Conservation (phyloP, 2,329 filamentous ascomycete genomes). For the Davidsoniella eucalypti region DNA sequence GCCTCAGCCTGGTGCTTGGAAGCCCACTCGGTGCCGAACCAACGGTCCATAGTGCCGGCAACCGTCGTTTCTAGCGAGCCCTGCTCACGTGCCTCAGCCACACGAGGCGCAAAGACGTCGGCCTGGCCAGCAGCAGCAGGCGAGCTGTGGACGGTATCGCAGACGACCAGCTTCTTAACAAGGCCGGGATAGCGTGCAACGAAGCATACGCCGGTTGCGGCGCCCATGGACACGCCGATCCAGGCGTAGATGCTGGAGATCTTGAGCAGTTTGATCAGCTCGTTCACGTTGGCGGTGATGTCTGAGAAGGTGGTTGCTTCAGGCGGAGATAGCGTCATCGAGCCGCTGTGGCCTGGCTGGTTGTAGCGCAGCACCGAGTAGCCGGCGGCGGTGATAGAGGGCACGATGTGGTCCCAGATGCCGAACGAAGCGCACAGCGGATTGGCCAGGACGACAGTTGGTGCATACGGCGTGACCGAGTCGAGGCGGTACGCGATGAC, state of each 20-base stretch:
- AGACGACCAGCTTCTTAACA: constrained; percentile 23
- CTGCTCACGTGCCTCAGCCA: constrained; percentile 20
- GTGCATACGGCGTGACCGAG: constrained; percentile 15
- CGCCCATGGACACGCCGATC: constrained; percentile 31
- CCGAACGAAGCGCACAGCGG: constrained; percentile 22
- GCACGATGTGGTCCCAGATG: constrained; percentile 25
- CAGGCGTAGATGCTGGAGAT: constrained; percentile 22
- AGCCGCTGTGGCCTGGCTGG: constrained; percentile 27
- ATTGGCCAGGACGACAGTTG: constrained; percentile 25
- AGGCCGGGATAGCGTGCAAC: constrained; percentile 22
- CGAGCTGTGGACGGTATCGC: constrained; percentile 25
- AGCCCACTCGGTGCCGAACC: constrained; percentile 26
- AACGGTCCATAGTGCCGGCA: constrained; percentile 23
- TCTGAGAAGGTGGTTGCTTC: constrained; percentile 23
- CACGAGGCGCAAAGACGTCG: constrained; percentile 23
- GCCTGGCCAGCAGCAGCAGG: constrained; percentile 21
- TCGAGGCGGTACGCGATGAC: constrained; percentile 19
- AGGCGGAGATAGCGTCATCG: constrained; percentile 20
- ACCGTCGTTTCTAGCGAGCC: constrained; percentile 20
- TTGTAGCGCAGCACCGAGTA: constrained; percentile 28
- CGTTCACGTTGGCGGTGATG: constrained; percentile 23
- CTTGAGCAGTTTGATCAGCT: constrained; percentile 20
- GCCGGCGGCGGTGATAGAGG: constrained; percentile 20
- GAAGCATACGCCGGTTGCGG: constrained; percentile 25
- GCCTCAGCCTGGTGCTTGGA: constrained; percentile 21